Conservation (phyloP, 805 yeast species). For the Hanseniaspora nectarophila region DNA sequence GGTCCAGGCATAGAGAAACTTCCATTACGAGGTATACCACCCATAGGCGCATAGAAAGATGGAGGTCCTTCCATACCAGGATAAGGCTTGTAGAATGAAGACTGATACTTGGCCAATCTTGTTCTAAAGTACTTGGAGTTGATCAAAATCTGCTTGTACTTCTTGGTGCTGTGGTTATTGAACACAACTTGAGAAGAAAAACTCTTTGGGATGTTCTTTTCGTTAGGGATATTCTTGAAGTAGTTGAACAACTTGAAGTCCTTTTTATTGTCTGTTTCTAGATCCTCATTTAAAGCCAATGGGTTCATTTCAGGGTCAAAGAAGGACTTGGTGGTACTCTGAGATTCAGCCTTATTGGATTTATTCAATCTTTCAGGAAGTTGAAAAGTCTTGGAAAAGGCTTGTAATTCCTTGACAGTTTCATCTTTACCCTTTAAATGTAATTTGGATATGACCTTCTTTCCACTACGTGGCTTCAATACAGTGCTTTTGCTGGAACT, state of each 20-base stretch:
- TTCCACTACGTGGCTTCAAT: not conserved
- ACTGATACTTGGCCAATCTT: not conserved
- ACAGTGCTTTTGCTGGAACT: not conserved
- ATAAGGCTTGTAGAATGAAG: not conserved
- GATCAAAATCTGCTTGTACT: not conserved
- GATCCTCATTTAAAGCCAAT: not conserved
- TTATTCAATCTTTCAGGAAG: constrained; percentile 4
- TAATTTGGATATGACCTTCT: constrained; percentile 4
- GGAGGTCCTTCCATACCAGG: not conserved
- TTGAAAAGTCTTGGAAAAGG: constrained; percentile 6
- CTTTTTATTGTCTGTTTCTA: not conserved
- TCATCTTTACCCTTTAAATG: constrained; percentile 13
- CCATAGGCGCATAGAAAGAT: not conserved
- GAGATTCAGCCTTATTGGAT: not conserved
- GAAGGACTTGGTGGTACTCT: not conserved
- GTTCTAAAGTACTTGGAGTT: not conserved
- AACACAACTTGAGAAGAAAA: constrained; percentile 1
- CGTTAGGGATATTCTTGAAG: not conserved
- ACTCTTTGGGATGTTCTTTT: constrained; percentile 11
- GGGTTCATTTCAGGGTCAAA: constrained; percentile 6
- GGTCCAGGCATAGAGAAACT: constrained; percentile 3
- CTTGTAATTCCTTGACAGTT: constrained; percentile 11
- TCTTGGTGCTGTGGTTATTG: not conserved
- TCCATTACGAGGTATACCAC: not conserved
- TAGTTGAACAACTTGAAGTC: not conserved